Base-by-base conservation (phyloP, 2,329 filamentous ascomycete genomes). In the Neofusicoccum kwambonambiense region DNA sequence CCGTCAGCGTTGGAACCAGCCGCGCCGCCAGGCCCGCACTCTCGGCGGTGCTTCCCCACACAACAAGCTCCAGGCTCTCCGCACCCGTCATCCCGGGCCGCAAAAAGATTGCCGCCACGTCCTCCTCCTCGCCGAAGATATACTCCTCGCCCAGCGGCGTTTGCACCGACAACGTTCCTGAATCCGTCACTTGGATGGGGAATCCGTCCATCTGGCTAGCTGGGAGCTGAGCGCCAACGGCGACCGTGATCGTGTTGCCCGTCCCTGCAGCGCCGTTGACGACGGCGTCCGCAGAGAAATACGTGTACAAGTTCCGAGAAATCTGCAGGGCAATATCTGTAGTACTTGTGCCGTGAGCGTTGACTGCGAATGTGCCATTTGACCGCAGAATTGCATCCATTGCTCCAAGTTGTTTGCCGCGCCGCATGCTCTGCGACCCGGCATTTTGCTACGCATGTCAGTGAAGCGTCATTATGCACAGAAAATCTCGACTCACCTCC, bases 301-400 rank as follows among this genome's bases (percentile, higher is more conserved):
- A 87, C 69, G 87, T 85, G 66, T 83, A 79, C 3, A 87, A 74
- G 68, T 87, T 87, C 37, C 84, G 81, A 31, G 84, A 84, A 45
- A 86, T 78, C 67, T 87, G 84, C 4, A 86, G 69, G 1, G 84
- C 84, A 47, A 82, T 69, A 19, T 73, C 68, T 11, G 69, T 71
- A 7, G 72, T 73, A 13, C 74, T 66, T n/a, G 68, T 45, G 19
- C 70, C 76, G 62, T 69, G 64, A 56, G 72, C 74, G 62, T 74
- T 70, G 44, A 87, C 82, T 1, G 74, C 72, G 64, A 87, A 82
- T 1, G 71, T 69, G 9, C 80, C 81, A 19, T 72, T 69, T 1
- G 80, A 82, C 62, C 82, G 80, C 31, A 87, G 72, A 35, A 87
- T 81, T 13, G 85, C 80, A 66, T 85, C 82, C 70, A 87, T 77